phyloP scores from a whole-genome alignment of 2,329 filamentous ascomycete species.

The Claviceps africana region DNA sequence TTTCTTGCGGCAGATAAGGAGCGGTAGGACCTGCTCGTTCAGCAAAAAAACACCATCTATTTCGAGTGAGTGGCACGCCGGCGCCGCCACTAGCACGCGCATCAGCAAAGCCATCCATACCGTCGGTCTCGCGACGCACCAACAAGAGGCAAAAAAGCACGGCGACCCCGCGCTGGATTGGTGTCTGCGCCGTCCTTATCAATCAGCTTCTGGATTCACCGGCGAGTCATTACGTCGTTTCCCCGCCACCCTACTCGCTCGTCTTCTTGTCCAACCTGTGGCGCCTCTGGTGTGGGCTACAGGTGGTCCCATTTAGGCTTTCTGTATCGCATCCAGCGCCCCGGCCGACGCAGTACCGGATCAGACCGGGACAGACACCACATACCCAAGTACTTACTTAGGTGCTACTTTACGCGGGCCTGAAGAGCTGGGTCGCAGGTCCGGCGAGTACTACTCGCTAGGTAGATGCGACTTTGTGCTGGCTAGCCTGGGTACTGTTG shows the following conservation, averaged over 20 bases:
- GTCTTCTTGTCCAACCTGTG: neutral
- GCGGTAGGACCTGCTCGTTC: neutral
- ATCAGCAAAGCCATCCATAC: neutral
- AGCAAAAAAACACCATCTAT: neutral
- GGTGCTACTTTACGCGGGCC: too few species aligned
- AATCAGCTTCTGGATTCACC: too few species aligned
- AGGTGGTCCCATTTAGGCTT: neutral
- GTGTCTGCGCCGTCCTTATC: neutral
- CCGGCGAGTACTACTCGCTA: neutral
- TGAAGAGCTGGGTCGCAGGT: neutral
- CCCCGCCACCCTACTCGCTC: too few species aligned
- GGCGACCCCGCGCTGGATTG: slow-evolving; percentile 5
- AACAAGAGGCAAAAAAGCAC: neutral
- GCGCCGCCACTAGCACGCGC: neutral
- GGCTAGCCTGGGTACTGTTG: too few species aligned
- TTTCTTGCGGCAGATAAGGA: neutral
- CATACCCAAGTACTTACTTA: too few species aligned
- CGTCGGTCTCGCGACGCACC: neutral
- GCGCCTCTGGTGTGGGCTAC: neutral
- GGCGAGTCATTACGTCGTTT: too few species aligned
- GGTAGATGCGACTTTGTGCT: neutral
- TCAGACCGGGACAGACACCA: too few species aligned
- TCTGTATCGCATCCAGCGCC: neutral
- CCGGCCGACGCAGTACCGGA: too few species aligned
- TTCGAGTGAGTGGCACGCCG: neutral